These are phyloP conservation scores for Alternaria tenuissima DNA, from an alignment of 2,329 filamentous ascomycete species.

Conservation along the genomic window DNA sequence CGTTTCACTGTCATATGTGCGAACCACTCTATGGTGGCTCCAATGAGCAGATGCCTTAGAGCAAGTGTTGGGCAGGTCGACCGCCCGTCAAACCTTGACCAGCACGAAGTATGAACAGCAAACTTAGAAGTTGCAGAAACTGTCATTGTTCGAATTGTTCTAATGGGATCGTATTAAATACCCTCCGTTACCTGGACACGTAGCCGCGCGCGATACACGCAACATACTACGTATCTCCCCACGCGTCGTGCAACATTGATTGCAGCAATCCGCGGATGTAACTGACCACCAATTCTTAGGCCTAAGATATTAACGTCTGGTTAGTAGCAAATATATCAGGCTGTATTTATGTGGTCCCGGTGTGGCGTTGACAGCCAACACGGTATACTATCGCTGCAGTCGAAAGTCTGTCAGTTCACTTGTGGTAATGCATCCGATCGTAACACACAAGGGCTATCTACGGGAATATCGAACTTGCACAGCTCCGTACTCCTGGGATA, in stretches of 20 bases:
- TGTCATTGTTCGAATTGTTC: not conserved
- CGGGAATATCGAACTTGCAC: not conserved
- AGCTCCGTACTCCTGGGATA: not conserved
- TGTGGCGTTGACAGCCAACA: not conserved
- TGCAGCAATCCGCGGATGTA: not conserved
- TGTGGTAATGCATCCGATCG: not conserved
- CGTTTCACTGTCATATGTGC: constrained; percentile 6
- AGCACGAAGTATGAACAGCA: not conserved
- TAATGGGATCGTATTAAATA: not conserved
- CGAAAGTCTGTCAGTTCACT: not conserved
- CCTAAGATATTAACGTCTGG: not conserved
- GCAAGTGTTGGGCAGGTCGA: not conserved
- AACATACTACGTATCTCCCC: not conserved
- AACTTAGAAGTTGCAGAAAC: not conserved
- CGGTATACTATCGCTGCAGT: not conserved
- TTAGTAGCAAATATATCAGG: not conserved
- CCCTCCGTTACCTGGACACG: not conserved
- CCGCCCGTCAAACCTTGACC: not conserved
- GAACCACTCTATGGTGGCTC: not conserved
- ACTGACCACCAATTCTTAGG: not conserved
- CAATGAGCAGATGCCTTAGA: not conserved
- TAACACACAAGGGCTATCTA: constrained; percentile 3
- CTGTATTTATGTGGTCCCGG: not conserved
- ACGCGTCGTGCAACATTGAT: constrained; percentile 22
- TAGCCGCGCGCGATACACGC: not conserved